Evolutionary conservation across 73 alveolate genomes (phyloP).

Genomic region (Tetrahymena thermophila): DNA sequence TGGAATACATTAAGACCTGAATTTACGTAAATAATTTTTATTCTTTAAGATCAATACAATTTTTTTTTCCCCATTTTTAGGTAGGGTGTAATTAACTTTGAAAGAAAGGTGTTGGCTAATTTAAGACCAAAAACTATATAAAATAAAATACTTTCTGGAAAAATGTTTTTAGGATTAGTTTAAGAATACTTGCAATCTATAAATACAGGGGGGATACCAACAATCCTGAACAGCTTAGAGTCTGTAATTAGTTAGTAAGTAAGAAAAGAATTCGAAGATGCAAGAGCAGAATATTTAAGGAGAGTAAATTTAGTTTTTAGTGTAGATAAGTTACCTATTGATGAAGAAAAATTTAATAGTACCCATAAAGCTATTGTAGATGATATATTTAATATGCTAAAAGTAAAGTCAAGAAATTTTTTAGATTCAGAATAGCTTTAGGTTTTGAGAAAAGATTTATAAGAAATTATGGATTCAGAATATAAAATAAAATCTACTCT

Average conservation of each 20-base stretch:
- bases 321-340: constrained; percentile 16
- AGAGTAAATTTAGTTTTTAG: constrained; percentile 1
- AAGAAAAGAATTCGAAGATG: constrained; percentile 67
- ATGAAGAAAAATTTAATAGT: constrained; percentile 20
- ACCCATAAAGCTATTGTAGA: neutral
- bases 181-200: constrained; percentile 77
- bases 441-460: constrained; percentile 15
- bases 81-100: constrained; percentile 57
- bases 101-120: constrained; percentile 52
- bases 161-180: constrained; percentile 75
- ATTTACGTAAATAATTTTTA: neutral
- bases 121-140: constrained; percentile 71
- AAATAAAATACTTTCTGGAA: constrained; percentile 68
- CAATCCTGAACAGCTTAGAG: constrained; percentile 78
- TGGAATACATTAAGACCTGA: constrained; percentile 65
- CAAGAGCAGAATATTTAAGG: constrained; percentile 2
- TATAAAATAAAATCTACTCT: constrained; percentile 18
- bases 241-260: constrained; percentile 79
- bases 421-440: constrained; percentile 6
- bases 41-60: too few species aligned
- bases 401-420: constrained; percentile 6
- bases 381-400: constrained; percentile 4
- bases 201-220: constrained; percentile 81
- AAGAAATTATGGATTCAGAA: constrained; percentile 23
- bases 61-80: constrained; percentile 42